These are phyloP conservation scores for Neofusicoccum ribis DNA, from an alignment of 2,329 filamentous ascomycete genomes.

Conservation along the genomic window DNA sequence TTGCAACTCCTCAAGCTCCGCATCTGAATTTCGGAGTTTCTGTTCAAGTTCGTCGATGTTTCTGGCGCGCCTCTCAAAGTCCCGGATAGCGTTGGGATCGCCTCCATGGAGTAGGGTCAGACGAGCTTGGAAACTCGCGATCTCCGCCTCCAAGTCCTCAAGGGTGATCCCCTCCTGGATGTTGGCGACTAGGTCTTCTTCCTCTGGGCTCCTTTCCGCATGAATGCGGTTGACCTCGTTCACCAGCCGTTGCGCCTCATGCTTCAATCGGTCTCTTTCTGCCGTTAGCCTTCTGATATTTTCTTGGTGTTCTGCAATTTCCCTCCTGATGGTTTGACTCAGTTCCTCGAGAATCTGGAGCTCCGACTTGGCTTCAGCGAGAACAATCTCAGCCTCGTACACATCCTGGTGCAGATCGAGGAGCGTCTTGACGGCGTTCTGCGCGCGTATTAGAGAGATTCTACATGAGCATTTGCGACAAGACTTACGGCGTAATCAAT, in stretches of 20 bases:
- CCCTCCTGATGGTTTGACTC: conserved; percentile 60
- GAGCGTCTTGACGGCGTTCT: conserved; percentile 64
- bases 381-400: conserved; percentile 68
- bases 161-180: conserved; percentile 28
- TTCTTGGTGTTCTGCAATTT: conserved; percentile 50
- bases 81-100: conserved; percentile 71
- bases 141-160: conserved; percentile 70
- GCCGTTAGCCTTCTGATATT: conserved; percentile 44
- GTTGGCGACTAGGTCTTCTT: conserved; percentile 24
- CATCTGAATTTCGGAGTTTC: conserved; percentile 52
- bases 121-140: conserved; percentile 71
- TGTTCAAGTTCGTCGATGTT: conserved; percentile 67
- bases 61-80: conserved; percentile 57
- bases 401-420: conserved; percentile 63
- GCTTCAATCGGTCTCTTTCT: conserved; percentile 41
- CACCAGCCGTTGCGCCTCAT: conserved; percentile 24
- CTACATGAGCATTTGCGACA: not conserved
- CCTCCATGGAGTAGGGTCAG: conserved; percentile 79
- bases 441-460: not conserved
- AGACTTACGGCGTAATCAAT: conserved; percentile 57
- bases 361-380: conserved; percentile 83
- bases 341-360: conserved; percentile 65
- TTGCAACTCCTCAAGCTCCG: conserved; percentile 57
- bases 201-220: conserved; percentile 35
- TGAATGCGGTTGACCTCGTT: conserved; percentile 27